phyloP scores from a whole-genome alignment of 768 basidiomycete genomes.

The Psilocybe sp. region DNA sequence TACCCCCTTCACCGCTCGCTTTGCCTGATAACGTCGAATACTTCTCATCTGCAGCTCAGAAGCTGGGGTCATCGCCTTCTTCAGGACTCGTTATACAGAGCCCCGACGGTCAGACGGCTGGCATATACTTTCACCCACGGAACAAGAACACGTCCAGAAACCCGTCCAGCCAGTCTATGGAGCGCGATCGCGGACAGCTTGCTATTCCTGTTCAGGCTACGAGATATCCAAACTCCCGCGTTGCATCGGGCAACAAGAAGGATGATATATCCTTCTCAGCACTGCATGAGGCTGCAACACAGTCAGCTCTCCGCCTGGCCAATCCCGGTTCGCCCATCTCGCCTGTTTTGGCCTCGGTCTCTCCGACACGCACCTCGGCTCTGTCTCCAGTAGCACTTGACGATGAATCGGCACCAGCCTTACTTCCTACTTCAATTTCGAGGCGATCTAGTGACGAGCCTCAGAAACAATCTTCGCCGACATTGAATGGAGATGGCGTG shows the following conservation, averaged over 20 bases:
- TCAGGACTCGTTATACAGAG: slow-evolving; percentile 90
- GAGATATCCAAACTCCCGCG: slow-evolving; percentile 24
- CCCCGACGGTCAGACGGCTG: slow-evolving; percentile 91
- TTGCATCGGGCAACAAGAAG: slow-evolving; percentile 18
- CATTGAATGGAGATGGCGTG: no score
- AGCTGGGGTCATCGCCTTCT: slow-evolving; percentile 72
- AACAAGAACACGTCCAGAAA: slow-evolving; percentile 33
- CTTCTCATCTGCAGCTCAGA: slow-evolving; percentile 62
- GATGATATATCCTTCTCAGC: slow-evolving; percentile 28
- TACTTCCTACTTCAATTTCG: no score
- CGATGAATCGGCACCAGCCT: no score
- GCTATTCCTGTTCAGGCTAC: slow-evolving; percentile 20
- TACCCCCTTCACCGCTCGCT: slow-evolving; percentile 69
- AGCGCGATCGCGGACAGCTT: slow-evolving; percentile 43
- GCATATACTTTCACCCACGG: slow-evolving; percentile 91
- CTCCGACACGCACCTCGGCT: neutral
- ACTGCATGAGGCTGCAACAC: slow-evolving; percentile 24
- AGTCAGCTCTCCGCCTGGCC: neutral
- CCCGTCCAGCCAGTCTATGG: slow-evolving; percentile 38
- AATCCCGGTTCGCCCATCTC: neutral
- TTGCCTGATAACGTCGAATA: slow-evolving; percentile 75
- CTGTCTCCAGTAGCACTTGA: neutral
- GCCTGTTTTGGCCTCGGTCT: slow-evolving; percentile 4
- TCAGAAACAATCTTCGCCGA: no score
- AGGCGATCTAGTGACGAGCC: no score